A percentile compares a stretch with the other conserved stretches of the same genome.
Conservation (phyloP, 441 rosid genomes). For the Brassica balearica region DNA sequence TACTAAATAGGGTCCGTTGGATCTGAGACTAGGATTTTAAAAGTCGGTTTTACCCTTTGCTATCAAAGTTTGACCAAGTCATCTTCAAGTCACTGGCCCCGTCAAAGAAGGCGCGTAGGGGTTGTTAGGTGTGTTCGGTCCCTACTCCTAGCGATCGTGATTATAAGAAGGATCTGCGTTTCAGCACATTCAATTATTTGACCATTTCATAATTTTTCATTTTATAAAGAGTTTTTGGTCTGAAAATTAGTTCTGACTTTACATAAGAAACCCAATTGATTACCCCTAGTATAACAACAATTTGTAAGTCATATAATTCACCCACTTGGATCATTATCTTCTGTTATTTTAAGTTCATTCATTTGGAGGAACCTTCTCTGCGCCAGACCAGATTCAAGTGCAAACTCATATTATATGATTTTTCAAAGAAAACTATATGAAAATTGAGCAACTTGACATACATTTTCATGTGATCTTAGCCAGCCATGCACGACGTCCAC, state of each 20-base stretch:
- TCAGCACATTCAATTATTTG: neutral
- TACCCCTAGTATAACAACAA: neutral
- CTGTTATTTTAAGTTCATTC: slow-evolving; percentile 29
- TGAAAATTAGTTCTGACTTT: slow-evolving; percentile 36
- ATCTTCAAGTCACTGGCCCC: neutral
- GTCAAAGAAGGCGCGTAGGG: slow-evolving; percentile 16
- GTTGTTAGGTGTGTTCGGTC: neutral
- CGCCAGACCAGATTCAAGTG: slow-evolving; percentile 18
- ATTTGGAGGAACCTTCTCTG: slow-evolving; percentile 32
- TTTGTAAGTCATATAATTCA: slow-evolving; percentile 20
- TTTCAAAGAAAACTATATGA: neutral
- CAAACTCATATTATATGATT: neutral
- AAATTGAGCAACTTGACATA: slow-evolving; percentile 30
- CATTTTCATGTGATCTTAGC: slow-evolving; percentile 35
- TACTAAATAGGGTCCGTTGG: slow-evolving; percentile 29
- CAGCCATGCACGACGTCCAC: slow-evolving; percentile 33
- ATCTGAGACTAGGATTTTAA: neutral
- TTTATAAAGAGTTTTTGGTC: neutral
- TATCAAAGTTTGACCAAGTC: slow-evolving; percentile 5
- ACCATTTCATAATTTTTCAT: neutral
- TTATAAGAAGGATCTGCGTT: slow-evolving; percentile 1
- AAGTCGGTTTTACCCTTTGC: neutral
- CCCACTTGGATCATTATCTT: slow-evolving; percentile 30
- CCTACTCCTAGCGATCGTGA: slow-evolving; percentile 7
- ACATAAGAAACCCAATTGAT: slow-evolving; percentile 13